Percentiles rank a stretch among this genome's conserved stretches.
Conservation (phyloP, 306 rosid species). For the Quercus dentata region DNA sequence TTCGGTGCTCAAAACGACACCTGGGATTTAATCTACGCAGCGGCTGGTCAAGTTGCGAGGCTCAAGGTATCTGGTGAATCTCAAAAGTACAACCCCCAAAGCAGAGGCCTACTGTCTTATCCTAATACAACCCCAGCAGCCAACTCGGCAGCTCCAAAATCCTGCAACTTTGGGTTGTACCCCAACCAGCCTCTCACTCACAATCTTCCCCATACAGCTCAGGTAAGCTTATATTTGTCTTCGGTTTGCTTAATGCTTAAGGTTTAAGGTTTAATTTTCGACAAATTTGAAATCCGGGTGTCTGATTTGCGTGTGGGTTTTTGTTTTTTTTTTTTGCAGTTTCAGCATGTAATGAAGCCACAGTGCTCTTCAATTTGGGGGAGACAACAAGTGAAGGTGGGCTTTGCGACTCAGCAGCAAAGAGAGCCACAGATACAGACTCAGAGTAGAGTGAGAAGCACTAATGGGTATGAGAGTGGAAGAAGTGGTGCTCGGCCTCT, state of each 20-base stretch:
- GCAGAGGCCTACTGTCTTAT: constrained; percentile 31
- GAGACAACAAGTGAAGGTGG: constrained; percentile 28
- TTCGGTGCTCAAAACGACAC: constrained; percentile 43
- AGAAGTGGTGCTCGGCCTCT: constrained; percentile 23
- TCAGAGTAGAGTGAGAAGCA: constrained; percentile 34
- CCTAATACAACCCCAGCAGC: constrained; percentile 2
- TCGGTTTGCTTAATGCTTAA: neutral
- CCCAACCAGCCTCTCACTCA: constrained; percentile 23
- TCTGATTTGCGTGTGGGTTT: neutral
- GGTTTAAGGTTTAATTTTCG: neutral
- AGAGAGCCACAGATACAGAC: constrained; percentile 36
- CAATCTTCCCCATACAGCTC: constrained; percentile 24
- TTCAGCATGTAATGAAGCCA: constrained; percentile 31
- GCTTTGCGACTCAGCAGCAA: constrained; percentile 44
- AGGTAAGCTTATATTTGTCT: constrained; percentile 17
- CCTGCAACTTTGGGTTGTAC: constrained; percentile 14
- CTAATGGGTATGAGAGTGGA: constrained; percentile 13
- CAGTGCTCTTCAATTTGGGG: constrained; percentile 40
- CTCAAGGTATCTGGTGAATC: constrained; percentile 40
- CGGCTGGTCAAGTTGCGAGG: constrained; percentile 78
- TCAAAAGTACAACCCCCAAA: constrained; percentile 15
- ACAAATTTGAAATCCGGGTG: neutral
- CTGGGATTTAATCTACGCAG: constrained; percentile 68
- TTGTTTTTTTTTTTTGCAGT: constrained; percentile 6
- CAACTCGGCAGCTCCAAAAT: neutral